Conservation (phyloP, 768 basidiomycete species). For the Mycena galericulata region DNA sequence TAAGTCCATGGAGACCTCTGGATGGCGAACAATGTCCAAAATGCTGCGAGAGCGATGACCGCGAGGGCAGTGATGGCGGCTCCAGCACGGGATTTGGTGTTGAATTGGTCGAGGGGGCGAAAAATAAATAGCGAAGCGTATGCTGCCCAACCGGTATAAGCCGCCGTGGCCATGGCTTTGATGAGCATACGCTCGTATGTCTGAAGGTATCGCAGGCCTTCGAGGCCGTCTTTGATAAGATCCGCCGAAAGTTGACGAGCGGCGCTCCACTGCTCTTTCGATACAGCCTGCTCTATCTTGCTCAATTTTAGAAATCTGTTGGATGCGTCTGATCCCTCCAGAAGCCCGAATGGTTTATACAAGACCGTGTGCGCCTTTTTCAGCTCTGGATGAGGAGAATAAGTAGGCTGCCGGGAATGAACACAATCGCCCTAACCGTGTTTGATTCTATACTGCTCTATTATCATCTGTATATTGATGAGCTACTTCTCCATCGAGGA, state of each 20-base stretch:
- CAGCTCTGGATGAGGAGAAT: slow-evolving; percentile 56
- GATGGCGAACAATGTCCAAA: slow-evolving; percentile 65
- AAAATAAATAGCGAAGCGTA: slow-evolving; percentile 73
- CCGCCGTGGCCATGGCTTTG: slow-evolving; percentile 72
- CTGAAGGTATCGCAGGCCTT: slow-evolving; percentile 82
- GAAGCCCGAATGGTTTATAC: slow-evolving; percentile 70
- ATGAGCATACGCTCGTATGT: slow-evolving; percentile 87
- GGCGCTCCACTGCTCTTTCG: slow-evolving; percentile 54
- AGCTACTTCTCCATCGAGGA: neutral
- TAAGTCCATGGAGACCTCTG: slow-evolving; percentile 79
- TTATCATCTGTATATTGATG: slow-evolving; percentile 59
- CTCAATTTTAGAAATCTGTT: slow-evolving; percentile 49
- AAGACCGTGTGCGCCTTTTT: slow-evolving; percentile 69
- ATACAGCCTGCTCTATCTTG: slow-evolving; percentile 62
- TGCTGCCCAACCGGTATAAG: slow-evolving; percentile 84
- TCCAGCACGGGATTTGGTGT: neutral
- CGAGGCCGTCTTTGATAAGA: slow-evolving; percentile 65
- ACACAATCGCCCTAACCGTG: slow-evolving; percentile 63
- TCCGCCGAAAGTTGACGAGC: slow-evolving; percentile 62
- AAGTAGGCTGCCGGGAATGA: slow-evolving; percentile 50
- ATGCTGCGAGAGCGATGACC: slow-evolving; percentile 45
- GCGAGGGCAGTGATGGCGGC: slow-evolving; percentile 35
- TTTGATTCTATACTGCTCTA: slow-evolving; percentile 84
- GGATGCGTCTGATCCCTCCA: slow-evolving; percentile 50
- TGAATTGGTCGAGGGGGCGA: slow-evolving; percentile 47